Conservation (phyloP, 192 early-diverging fungal species). For the Coemansia sp. region DNA sequence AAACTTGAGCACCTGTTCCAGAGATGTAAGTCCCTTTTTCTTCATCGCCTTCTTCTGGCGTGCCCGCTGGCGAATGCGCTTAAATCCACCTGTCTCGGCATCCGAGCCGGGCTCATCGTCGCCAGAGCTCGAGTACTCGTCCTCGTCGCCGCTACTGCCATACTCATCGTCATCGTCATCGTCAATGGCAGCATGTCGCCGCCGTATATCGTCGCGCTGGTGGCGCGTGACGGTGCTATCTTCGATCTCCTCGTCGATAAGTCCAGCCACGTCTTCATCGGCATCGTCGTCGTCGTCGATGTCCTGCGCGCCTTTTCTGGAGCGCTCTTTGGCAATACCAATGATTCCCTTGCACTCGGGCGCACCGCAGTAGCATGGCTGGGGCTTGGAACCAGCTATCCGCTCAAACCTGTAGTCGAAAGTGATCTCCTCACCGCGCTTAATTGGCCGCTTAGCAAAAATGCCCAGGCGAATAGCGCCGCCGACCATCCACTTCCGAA, state of each 20-base stretch:
- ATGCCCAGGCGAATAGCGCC: constrained; percentile 90
- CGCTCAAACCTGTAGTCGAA: constrained; percentile 99
- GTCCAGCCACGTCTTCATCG: constrained; percentile 60
- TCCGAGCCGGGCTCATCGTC: constrained; percentile 23
- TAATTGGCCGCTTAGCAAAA: constrained; percentile 81
- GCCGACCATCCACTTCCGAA: constrained; percentile 98
- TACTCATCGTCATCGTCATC: constrained; percentile 61
- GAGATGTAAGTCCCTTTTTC: constrained; percentile 61
- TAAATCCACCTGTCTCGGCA: constrained; percentile 21
- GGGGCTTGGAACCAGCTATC: constrained; percentile 74
- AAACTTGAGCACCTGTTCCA: constrained; percentile 75
- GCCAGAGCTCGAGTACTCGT: constrained; percentile 31
- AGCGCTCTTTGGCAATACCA: constrained; percentile 76
- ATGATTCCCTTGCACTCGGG: constrained; percentile 87
- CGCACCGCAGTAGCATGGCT: constrained; percentile 92
- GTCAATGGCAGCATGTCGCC: constrained; percentile 51
- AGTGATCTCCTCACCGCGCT: constrained; percentile 84
- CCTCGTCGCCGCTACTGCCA: constrained; percentile 41
- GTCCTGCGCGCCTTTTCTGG: neutral
- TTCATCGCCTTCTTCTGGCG: constrained; percentile 16
- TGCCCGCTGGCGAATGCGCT: constrained; percentile 38
- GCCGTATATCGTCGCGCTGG: constrained; percentile 59
- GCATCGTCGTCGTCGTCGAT: constrained; percentile 31
- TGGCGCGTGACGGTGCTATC: constrained; percentile 59
- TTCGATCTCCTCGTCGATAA: constrained; percentile 60